Evolutionary conservation across 2,329 filamentous ascomycete species (phyloP).

Genomic region (Colletotrichum kahawae): DNA sequence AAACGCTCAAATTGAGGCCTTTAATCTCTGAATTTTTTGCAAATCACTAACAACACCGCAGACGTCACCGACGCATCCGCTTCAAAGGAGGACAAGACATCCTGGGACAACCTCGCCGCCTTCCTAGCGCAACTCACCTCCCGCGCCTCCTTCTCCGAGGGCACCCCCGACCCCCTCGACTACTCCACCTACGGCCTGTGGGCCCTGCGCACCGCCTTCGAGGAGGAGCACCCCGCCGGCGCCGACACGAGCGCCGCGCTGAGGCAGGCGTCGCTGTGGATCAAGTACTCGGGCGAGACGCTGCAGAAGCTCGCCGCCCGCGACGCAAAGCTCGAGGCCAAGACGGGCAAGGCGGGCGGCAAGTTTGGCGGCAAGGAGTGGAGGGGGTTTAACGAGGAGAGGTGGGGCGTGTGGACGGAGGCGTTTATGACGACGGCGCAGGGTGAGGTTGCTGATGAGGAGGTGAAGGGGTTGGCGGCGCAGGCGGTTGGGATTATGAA

Average conservation of each 20-base stretch:
- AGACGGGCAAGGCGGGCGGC: constrained; percentile 19
- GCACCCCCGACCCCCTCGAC: constrained; percentile 22
- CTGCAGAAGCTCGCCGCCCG: constrained; percentile 22
- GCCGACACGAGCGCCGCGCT: constrained; percentile 11
- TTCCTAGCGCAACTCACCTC: constrained; percentile 32
- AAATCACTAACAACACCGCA: neutral
- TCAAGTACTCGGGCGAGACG: constrained; percentile 20
- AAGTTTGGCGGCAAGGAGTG: constrained; percentile 26
- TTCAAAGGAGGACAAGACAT: constrained; percentile 3
- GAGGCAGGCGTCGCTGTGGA: constrained; percentile 28
- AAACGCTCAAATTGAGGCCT: neutral
- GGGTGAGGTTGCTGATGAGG: neutral
- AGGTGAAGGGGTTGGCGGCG: neutral
- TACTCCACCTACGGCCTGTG: constrained; percentile 33
- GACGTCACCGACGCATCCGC: constrained; percentile 22
- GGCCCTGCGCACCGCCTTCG: constrained; percentile 31
- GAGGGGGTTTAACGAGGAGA: constrained; percentile 30
- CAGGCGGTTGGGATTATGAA: constrained; percentile 6
- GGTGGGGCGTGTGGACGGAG: constrained; percentile 29
- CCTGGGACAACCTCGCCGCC: constrained; percentile 25
- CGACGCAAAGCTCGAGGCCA: constrained; percentile 14
- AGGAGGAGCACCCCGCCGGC: constrained; percentile 18
- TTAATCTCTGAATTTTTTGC: neutral
- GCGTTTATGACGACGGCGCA: constrained; percentile 18
- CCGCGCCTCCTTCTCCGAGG: neutral